phyloP scores from a whole-genome alignment of 208 protist species.

The Wallacemonas sp. region DNA sequence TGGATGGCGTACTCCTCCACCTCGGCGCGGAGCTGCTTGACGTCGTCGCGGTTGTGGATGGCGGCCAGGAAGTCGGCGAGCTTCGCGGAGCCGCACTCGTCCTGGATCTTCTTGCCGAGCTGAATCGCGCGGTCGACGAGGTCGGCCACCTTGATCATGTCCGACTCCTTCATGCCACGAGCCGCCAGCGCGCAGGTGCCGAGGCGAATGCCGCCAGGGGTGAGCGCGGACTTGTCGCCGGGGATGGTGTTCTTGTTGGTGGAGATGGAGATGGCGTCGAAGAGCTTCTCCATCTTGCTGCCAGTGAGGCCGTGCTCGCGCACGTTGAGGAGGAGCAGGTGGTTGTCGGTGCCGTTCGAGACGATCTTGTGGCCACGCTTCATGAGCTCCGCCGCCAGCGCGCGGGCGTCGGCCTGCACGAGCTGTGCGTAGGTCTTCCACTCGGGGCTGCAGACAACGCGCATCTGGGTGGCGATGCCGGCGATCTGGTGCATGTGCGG shows the following conservation, averaged over 20 bases:
- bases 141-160: constrained; percentile 90
- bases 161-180: constrained; percentile 91
- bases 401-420: constrained; percentile 89
- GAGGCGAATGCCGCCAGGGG: constrained; percentile 94
- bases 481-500: constrained; percentile 99
- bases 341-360: constrained; percentile 98
- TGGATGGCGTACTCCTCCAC: constrained; percentile 80
- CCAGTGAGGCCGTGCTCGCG: constrained; percentile 94
- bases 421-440: constrained; percentile 95
- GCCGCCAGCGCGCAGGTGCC: constrained; percentile 96
- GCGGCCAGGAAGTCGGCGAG: constrained; percentile 78
- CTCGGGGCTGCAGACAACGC: constrained; percentile 91
- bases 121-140: constrained; percentile 90
- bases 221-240: constrained; percentile 94
- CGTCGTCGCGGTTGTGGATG: constrained; percentile 31
- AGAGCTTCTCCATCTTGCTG: constrained; percentile 96
- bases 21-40: constrained; percentile 67
- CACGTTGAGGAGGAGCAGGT: constrained; percentile 98
- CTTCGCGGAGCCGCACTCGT: constrained; percentile 44
- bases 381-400: constrained; percentile 81
- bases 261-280: constrained; percentile 91
- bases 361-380: constrained; percentile 92
- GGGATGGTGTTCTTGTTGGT: constrained; percentile 98
- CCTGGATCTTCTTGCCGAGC: constrained; percentile 80
- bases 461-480: constrained; percentile 95